A percentile compares a stretch with the other conserved stretches of the same genome.
Evolutionary conservation across 306 rosid species (phyloP).

Genomic region (Cyclanthera cordifolia): DNA sequence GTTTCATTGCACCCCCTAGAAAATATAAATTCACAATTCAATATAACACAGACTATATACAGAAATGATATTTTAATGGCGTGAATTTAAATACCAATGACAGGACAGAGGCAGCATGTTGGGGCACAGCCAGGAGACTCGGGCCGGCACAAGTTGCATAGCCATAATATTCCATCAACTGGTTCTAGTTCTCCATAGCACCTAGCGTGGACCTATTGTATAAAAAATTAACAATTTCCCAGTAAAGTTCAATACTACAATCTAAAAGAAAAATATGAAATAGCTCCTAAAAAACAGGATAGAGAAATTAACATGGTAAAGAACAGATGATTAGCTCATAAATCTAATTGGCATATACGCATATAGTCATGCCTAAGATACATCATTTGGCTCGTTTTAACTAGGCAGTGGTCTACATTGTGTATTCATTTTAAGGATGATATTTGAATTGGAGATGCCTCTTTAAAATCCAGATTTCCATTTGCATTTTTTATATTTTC

Average conservation of each 20-base stretch:
- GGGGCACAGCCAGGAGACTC: conserved; percentile 66
- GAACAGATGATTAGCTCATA: not conserved
- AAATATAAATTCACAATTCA: conserved; percentile 22
- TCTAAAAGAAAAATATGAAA: not conserved
- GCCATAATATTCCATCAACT: conserved; percentile 78
- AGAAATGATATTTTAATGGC: not conserved
- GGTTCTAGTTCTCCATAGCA: conserved; percentile 96
- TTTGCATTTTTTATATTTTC: no score
- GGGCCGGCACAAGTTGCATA: conserved; percentile 87
- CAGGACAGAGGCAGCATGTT: conserved; percentile 92
- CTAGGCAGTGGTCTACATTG: no score
- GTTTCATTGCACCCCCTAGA: conserved; percentile 99
- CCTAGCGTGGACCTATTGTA: conserved; percentile 78
- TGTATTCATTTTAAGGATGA: no score
- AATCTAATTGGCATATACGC: not conserved
- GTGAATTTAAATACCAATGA: conserved; percentile 49
- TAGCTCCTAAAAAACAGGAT: not conserved
- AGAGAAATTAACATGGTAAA: not conserved
- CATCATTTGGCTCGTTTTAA: no score
- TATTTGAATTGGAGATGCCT: no score
- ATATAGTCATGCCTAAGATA: not conserved
- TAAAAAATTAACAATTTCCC: not conserved
- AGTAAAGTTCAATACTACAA: not conserved
- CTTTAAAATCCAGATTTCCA: no score
- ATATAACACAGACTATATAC: conserved; percentile 10